Percentiles rank a stretch among this genome's conserved stretches.
Conservation (phyloP, 306 rosid genomes). For the Vigna angularis region DNA sequence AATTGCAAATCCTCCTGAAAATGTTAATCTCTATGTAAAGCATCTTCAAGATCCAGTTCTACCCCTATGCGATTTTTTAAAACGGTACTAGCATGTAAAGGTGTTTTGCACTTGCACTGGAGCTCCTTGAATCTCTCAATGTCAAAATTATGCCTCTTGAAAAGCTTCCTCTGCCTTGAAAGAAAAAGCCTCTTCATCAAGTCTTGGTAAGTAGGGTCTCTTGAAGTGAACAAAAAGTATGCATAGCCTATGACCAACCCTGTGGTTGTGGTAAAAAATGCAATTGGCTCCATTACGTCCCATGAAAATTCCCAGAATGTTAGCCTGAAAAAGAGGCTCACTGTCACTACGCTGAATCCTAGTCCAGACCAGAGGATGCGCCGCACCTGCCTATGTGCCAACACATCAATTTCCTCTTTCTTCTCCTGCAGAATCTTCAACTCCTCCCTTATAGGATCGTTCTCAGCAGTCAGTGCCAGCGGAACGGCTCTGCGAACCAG, state of each 20-base stretch:
- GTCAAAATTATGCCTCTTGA: slow-evolving; percentile 68
- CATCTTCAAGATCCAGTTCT: slow-evolving; percentile 75
- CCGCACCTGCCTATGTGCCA: slow-evolving; percentile 84
- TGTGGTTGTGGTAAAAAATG: slow-evolving; percentile 76
- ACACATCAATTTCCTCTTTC: slow-evolving; percentile 81
- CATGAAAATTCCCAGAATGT: slow-evolving; percentile 99
- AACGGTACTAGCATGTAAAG: slow-evolving; percentile 54
- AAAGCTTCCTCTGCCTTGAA: slow-evolving; percentile 79
- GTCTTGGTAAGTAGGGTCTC: slow-evolving; percentile 95
- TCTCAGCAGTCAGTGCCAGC: slow-evolving; percentile 67
- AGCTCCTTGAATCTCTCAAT: slow-evolving; percentile 70
- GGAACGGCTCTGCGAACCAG: slow-evolving; percentile 84
- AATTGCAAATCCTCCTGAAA: slow-evolving; percentile 11
- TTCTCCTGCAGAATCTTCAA: slow-evolving; percentile 66
- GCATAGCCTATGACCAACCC: slow-evolving; percentile 88
- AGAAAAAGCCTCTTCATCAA: slow-evolving; percentile 86
- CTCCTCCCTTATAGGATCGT: slow-evolving; percentile 77
- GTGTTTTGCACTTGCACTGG: slow-evolving; percentile 62
- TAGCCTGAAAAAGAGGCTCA: slow-evolving; percentile 85
- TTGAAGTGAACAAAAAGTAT: slow-evolving; percentile 84
- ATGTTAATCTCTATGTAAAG: slow-evolving; percentile 57
- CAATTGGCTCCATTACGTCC: slow-evolving; percentile 97
- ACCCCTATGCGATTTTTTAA: slow-evolving; percentile 68
- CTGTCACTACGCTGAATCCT: slow-evolving; percentile 52
- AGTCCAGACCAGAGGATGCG: slow-evolving; percentile 86